Percentiles rank a stretch among this genome's conserved stretches.
phyloP scores from a whole-genome alignment of 305 asterid genomes.

The Fraxinus nigra region DNA sequence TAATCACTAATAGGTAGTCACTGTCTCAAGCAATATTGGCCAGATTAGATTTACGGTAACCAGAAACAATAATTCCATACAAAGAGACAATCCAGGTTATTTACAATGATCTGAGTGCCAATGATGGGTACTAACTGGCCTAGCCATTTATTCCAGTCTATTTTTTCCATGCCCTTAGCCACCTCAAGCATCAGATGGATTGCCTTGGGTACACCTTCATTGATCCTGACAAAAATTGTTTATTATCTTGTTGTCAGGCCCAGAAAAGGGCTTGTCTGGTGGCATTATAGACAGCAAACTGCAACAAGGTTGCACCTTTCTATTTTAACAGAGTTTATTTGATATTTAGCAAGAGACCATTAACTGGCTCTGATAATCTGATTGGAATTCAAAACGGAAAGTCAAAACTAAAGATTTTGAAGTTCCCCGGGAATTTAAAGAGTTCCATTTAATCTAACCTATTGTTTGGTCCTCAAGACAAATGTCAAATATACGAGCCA shows the following conservation, averaged over 20 bases:
- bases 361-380: background rate
- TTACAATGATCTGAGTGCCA: constrained; percentile 25
- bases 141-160: constrained; percentile 21
- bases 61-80: background rate
- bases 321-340: background rate
- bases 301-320: constrained; percentile 3
- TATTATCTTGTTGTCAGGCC: constrained; percentile 40
- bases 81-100: constrained; percentile 20
- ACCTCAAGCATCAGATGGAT: constrained; percentile 21
- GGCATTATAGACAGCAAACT: background rate
- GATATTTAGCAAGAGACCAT: background rate
- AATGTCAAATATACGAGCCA: background rate
- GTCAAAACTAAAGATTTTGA: background rate
- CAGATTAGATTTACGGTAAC: constrained; percentile 8
- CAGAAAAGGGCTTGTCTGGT: constrained; percentile 27
- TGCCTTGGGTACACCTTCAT: constrained; percentile 24
- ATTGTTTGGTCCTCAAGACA: background rate
- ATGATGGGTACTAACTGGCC: constrained; percentile 16
- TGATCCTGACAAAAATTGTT: constrained; percentile 32
- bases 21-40: constrained; percentile 9
- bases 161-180: constrained; percentile 24
- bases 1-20: constrained; percentile 7
- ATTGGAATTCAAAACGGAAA: background rate
- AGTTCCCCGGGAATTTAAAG: background rate
- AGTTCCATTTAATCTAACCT: background rate